Conservation (phyloP, 495 filamentous ascomycete genomes). For the Penicillium salamii region DNA sequence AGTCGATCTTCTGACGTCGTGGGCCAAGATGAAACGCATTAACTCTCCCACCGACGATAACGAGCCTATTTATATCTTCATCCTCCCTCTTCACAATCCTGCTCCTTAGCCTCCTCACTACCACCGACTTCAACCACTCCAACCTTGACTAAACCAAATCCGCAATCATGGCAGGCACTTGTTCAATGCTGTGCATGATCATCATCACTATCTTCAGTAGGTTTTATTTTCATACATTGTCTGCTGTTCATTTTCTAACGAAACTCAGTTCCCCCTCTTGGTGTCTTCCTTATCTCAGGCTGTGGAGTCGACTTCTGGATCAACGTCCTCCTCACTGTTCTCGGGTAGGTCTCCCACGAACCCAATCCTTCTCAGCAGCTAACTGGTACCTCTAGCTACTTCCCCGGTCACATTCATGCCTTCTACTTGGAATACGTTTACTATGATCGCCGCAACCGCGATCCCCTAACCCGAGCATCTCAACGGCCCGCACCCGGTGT, state of each 20-base stretch:
- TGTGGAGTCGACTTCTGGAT: constrained; percentile 63
- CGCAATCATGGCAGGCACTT: constrained; percentile 34
- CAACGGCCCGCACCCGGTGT: constrained; percentile 63
- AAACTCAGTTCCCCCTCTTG: constrained; percentile 57
- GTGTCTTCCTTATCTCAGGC: constrained; percentile 60
- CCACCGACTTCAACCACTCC: constrained; percentile 19
- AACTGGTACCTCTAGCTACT: constrained; percentile 47
- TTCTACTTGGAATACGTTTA: constrained; percentile 92
- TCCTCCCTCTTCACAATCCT: constrained; percentile 29
- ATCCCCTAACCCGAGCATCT: constrained; percentile 45
- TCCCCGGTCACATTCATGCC: constrained; percentile 83
- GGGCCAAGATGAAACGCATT: constrained; percentile 29
- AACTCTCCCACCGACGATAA: constrained; percentile 26
- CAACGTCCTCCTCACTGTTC: constrained; percentile 60
- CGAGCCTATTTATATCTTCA: constrained; percentile 32
- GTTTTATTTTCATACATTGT: constrained; percentile 21
- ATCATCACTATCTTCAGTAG: constrained; percentile 59
- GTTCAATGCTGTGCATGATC: constrained; percentile 45
- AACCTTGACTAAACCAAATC: not conserved
- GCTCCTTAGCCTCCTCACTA: constrained; percentile 30
- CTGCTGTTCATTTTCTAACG: not conserved
- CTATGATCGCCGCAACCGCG: constrained; percentile 65
- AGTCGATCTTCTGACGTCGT: constrained; percentile 15
- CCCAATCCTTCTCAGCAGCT: not conserved
- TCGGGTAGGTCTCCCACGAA: constrained; percentile 46